phyloP scores from a whole-genome alignment of 148 eudicot genomes.

The Pouteria glomerata region DNA sequence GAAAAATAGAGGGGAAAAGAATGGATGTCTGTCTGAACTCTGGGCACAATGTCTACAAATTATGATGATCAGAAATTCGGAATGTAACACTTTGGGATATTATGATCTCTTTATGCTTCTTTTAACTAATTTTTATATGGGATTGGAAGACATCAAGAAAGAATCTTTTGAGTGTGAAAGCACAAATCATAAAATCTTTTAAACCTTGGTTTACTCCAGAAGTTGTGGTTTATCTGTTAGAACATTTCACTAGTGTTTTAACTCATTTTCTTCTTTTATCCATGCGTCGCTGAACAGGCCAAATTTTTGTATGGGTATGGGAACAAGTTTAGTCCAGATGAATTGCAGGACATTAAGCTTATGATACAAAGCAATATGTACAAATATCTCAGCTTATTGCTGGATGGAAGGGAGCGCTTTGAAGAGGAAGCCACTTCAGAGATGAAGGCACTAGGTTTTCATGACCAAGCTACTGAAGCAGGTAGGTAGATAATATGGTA shows the following conservation, averaged over 20 bases:
- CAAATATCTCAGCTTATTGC: slow-evolving; percentile 79
- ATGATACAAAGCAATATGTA: slow-evolving; percentile 97
- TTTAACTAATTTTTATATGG: background rate
- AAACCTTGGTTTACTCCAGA: background rate
- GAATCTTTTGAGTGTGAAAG: background rate
- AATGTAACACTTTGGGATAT: background rate
- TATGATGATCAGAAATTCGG: background rate
- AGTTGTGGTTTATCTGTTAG: background rate
- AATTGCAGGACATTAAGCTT: slow-evolving; percentile 80
- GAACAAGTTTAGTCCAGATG: slow-evolving; percentile 68
- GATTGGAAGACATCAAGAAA: background rate
- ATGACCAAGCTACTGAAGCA: slow-evolving; percentile 34
- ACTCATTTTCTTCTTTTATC: slow-evolving; percentile 8
- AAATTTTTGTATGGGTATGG: slow-evolving; percentile 63
- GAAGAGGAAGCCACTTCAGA: slow-evolving; percentile 67
- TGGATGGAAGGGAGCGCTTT: slow-evolving; percentile 93
- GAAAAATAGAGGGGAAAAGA: no score
- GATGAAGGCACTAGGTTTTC: slow-evolving; percentile 22
- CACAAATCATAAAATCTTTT: background rate
- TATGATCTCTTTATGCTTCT: background rate
- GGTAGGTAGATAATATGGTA: slow-evolving; percentile 26
- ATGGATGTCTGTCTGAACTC: background rate
- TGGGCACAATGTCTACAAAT: slow-evolving; percentile 4
- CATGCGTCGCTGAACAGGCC: slow-evolving; percentile 52
- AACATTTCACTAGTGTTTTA: background rate